Base-by-base conservation (phyloP, 176 grass and related monocot genomes). In the Pontederia crassipes region DNA sequence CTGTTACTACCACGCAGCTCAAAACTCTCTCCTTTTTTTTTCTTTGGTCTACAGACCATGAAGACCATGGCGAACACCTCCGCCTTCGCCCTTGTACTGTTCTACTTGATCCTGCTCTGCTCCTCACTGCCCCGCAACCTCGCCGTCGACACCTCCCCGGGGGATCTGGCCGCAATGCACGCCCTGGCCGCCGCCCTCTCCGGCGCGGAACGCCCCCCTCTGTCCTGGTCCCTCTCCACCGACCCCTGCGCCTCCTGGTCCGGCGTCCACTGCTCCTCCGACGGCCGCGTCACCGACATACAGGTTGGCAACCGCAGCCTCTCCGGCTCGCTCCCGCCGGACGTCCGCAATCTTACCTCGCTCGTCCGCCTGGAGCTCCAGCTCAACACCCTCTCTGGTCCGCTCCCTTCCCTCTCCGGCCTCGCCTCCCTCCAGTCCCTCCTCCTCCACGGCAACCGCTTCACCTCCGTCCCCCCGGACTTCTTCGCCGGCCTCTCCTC, bases 401-500 rank as follows among this genome's bases (percentile, higher is more conserved):
- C 75, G 53, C 47, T 95, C 16, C 90, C 90, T 2, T 61, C 71
- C 15, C 75, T 95, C 11, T 53, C 77, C 4, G 69, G 77, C 10
- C 86, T 87, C 40, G 16, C 75, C 15, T 32, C 59, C 2, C 80
- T 95, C 5, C 58, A 84, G 79, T 12, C 32, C 46, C 20, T 95
- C 13, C 71, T 89, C 45, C 48, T 81, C 58, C 65, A 84, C 76
- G 18, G 67, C 74, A 79, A 77, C 54, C 57, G 1, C 64, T 95
- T 95, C 77, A 12, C 68, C 63, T 62, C 50, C 72, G 56, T 86
- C 68, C 78, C 90, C 0, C 4, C 18, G 2, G 79, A 75, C 59
- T 84, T 95, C 67, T 95, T 95, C 81, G 15, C n/a, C 13, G 83
- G 83, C 8, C 83, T 95, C 24, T 72, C 63, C n/a, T 54, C 45